A percentile compares a stretch with the other conserved stretches of the same genome.
Evolutionary conservation across 192 early-diverging fungal species (phyloP).

Genomic region (Coemansia sp.): DNA sequence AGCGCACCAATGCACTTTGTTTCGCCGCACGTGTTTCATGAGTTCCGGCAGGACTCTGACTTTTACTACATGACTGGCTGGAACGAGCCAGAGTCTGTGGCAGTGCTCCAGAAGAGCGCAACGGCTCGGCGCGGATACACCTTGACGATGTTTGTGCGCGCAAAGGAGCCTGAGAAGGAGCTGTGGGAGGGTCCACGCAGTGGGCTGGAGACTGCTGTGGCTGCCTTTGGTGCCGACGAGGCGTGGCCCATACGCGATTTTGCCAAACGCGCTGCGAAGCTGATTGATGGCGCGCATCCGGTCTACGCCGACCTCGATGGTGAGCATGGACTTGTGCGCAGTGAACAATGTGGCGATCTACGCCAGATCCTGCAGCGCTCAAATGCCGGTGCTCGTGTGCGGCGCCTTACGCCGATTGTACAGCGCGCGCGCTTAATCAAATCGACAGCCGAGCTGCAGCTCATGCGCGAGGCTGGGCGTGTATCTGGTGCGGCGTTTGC

Average conservation of each 20-base stretch:
- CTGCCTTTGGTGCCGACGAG: constrained; percentile 83
- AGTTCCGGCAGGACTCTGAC: constrained; percentile 91
- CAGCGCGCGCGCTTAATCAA: constrained; percentile 79
- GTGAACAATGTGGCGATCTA: constrained; percentile 23
- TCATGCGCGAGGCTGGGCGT: constrained; percentile 75
- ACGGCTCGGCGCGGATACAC: constrained; percentile 61
- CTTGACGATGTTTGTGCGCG: constrained; percentile 85
- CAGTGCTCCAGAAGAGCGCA: constrained; percentile 61
- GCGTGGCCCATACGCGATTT: constrained; percentile 37
- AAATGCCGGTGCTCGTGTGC: constrained; percentile 27
- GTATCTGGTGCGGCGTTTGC: constrained; percentile 81
- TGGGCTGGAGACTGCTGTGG: constrained; percentile 73
- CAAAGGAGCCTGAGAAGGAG: constrained; percentile 70
- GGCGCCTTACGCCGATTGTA: constrained; percentile 61
- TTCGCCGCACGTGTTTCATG: constrained; percentile 90
- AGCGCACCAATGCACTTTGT: constrained; percentile 79
- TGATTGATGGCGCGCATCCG: constrained; percentile 12
- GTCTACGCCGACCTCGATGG: constrained; percentile 31
- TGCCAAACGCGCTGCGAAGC: constrained; percentile 13
- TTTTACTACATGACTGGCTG: constrained; percentile 88
- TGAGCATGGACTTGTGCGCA: constrained; percentile 26
- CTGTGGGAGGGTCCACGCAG: constrained; percentile 92
- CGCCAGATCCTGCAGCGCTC: constrained; percentile 17
- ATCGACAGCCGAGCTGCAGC: constrained; percentile 67
- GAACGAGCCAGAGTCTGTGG: constrained; percentile 86